Percentiles rank a stretch among this genome's conserved stretches.
phyloP scores from a whole-genome alignment of 2,329 filamentous ascomycete species.

The Botrytis deweyae region DNA sequence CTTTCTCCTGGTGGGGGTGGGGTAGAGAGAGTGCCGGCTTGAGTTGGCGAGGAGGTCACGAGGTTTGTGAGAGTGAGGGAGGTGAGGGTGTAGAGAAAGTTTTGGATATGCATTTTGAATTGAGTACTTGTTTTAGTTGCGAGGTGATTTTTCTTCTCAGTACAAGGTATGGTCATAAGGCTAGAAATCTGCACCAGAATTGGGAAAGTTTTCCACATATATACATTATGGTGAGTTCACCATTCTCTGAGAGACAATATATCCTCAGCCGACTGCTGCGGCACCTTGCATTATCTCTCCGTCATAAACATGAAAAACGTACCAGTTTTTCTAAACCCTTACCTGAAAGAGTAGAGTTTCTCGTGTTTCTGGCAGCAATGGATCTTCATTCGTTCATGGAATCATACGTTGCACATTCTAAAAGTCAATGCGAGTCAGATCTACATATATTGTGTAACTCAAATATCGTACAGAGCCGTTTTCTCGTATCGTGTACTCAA shows the following conservation, averaged over 20 bases:
- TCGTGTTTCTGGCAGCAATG: background rate
- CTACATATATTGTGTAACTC: background rate
- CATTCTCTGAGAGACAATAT: no score
- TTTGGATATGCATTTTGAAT: background rate
- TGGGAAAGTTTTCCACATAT: background rate
- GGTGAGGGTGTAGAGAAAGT: background rate
- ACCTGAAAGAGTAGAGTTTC: background rate
- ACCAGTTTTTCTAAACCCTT: background rate
- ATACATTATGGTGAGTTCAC: background rate
- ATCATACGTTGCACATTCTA: background rate
- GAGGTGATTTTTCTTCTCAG: background rate
- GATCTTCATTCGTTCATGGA: background rate
- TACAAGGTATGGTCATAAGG: background rate
- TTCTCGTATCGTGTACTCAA: background rate
- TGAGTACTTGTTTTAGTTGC: background rate
- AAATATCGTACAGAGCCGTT: background rate
- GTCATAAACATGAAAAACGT: background rate
- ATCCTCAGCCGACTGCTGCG: no score
- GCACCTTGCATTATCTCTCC: background rate
- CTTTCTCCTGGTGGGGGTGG: conserved; percentile 15
- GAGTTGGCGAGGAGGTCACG: background rate
- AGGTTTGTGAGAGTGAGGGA: conserved; percentile 3
- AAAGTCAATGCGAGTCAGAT: background rate
- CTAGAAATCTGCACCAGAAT: no score
- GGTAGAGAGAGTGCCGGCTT: background rate